Conservation (phyloP, 495 filamentous ascomycete species). For the Chaetomium cochliodes region DNA sequence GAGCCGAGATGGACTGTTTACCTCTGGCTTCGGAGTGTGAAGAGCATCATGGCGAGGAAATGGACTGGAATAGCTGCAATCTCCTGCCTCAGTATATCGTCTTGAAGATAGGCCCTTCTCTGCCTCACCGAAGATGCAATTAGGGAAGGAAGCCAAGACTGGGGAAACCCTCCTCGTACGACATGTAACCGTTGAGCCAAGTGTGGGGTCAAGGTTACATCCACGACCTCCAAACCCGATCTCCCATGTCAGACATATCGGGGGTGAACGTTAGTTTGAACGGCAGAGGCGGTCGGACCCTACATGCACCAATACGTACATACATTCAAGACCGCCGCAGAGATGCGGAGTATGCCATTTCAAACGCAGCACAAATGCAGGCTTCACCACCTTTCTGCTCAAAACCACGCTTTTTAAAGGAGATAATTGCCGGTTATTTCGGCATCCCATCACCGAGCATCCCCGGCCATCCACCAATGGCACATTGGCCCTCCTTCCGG, state of each 20-base stretch:
- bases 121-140: not conserved
- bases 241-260: not conserved
- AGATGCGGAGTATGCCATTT: not conserved
- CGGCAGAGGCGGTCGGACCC: not conserved
- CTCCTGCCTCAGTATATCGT: not conserved
- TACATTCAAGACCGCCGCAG: not conserved
- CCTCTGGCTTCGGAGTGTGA: too few relatives aligned
- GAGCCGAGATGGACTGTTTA: not conserved
- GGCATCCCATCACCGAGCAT: not conserved
- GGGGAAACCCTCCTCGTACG: not conserved
- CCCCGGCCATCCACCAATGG: slow-evolving; percentile 9
- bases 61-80: too few relatives aligned
- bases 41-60: not conserved
- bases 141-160: not conserved
- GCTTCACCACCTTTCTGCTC: not conserved
- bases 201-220: slow-evolving; percentile 3
- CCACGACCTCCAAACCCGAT: not conserved
- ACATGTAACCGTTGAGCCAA: not conserved
- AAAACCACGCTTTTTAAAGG: not conserved
- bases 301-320: too few relatives aligned
- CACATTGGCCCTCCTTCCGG: slow-evolving; percentile 5
- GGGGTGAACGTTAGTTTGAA: not conserved
- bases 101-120: not conserved
- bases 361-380: not conserved
- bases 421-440: slow-evolving; percentile 10